phyloP scores from a whole-genome alignment of 306 rosid species.

The Crataegus laevigata region DNA sequence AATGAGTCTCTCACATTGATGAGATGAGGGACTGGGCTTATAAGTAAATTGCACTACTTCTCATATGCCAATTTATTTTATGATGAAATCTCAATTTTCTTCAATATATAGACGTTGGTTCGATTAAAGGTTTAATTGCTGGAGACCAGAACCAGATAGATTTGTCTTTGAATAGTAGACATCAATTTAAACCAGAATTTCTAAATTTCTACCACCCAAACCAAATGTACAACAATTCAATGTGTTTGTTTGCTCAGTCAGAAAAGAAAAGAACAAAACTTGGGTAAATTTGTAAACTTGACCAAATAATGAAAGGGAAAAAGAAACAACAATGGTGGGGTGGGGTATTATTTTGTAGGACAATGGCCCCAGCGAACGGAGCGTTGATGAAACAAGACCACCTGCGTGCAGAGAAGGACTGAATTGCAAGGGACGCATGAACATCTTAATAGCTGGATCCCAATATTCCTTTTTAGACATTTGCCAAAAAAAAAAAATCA shows the following conservation, averaged over 20 bases:
- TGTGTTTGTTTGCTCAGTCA: background rate
- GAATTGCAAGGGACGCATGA: constrained; percentile 5
- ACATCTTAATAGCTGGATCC: constrained; percentile 17
- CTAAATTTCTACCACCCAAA: background rate
- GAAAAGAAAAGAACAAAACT: background rate
- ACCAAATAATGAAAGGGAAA: background rate
- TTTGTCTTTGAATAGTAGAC: background rate
- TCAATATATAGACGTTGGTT: background rate
- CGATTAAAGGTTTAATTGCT: background rate
- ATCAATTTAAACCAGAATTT: background rate
- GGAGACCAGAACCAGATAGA: background rate
- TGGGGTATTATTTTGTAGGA: background rate
- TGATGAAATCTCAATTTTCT: accelerated
- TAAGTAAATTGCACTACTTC: no score
- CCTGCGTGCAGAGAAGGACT: constrained; percentile 8
- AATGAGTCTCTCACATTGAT: no score
- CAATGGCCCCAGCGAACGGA: background rate
- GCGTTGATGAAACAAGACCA: constrained; percentile 16
- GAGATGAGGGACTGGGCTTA: no score
- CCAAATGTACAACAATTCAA: background rate
- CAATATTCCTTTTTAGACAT: background rate
- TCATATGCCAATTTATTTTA: no score
- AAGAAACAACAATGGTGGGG: constrained; percentile 4
- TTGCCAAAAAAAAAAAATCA: background rate
- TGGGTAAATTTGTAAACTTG: background rate